Percentiles rank a stretch among this genome's conserved stretches.
Conservation (phyloP, 129 eudicot genomes). For the Logfia minima region DNA sequence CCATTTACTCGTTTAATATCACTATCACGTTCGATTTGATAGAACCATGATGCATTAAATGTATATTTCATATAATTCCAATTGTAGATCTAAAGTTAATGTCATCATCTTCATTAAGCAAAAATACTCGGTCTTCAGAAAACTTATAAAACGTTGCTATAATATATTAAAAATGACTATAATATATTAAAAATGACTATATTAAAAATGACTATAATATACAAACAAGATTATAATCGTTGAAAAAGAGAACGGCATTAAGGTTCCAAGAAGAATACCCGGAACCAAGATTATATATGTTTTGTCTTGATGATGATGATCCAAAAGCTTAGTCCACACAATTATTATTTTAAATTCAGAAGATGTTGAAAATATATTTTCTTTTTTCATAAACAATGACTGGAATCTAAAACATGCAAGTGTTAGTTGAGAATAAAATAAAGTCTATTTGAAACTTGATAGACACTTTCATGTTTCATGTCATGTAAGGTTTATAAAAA, state of each 20-base stretch:
- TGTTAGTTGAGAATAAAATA: neutral
- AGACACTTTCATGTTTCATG: too few relatives aligned
- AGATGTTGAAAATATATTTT: neutral
- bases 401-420: neutral
- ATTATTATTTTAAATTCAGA: neutral
- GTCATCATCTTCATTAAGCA: neutral
- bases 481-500: too few relatives aligned
- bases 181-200: too few relatives aligned
- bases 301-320: constrained; percentile 11
- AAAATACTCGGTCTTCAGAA: neutral
- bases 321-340: neutral
- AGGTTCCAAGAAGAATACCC: constrained; percentile 5
- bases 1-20: too few relatives aligned
- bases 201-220: too few relatives aligned
- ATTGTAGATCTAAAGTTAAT: neutral
- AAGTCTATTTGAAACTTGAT: too few relatives aligned
- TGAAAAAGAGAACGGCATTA: neutral
- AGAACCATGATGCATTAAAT: neutral
- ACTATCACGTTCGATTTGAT: too few relatives aligned
- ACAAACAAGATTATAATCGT: neutral
- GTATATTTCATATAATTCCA: too few relatives aligned
- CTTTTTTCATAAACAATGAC: neutral
- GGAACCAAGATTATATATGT: neutral
- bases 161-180: neutral
- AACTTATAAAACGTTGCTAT: neutral